A percentile compares a stretch with the other conserved stretches of the same genome.
phyloP scores from a whole-genome alignment of 129 eudicot species.

The Arctium lappa region DNA sequence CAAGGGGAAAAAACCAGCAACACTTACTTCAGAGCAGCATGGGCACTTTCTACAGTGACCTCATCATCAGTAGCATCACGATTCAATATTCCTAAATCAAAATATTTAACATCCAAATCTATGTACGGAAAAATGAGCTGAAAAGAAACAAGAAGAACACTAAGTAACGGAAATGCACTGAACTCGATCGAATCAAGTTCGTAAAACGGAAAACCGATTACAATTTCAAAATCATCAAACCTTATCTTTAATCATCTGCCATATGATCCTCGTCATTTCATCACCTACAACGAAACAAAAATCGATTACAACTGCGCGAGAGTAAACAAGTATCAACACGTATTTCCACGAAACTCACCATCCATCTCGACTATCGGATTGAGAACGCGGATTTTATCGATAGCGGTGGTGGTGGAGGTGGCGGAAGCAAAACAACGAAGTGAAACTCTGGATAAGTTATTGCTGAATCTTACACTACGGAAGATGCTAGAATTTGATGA shows the following conservation, averaged over 20 bases:
- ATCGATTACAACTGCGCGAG: background rate
- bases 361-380: slow-evolving; percentile 97
- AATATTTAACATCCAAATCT: slow-evolving; percentile 89
- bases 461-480: slow-evolving; percentile 13
- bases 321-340: background rate
- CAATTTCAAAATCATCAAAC: slow-evolving; percentile 20
- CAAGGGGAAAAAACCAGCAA: background rate
- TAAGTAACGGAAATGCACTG: background rate
- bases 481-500: slow-evolving; percentile 13
- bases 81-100: slow-evolving; percentile 79
- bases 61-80: slow-evolving; percentile 89
- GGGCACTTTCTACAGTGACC: slow-evolving; percentile 89
- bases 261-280: slow-evolving; percentile 93
- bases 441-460: slow-evolving; percentile 39
- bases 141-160: slow-evolving; percentile 20
- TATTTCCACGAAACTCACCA: slow-evolving; percentile 34
- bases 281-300: slow-evolving; percentile 49
- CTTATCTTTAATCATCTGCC: slow-evolving; percentile 89
- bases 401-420: slow-evolving; percentile 43
- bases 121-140: slow-evolving; percentile 86
- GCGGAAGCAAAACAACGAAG: slow-evolving; percentile 75
- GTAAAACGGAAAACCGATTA: background rate
- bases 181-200: background rate
- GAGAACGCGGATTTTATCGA: slow-evolving; percentile 49
- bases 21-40: slow-evolving; percentile 81